These are phyloP conservation scores for Eutypella sp. DNA, from an alignment of 2,329 filamentous ascomycete species.

Conservation along the genomic window DNA sequence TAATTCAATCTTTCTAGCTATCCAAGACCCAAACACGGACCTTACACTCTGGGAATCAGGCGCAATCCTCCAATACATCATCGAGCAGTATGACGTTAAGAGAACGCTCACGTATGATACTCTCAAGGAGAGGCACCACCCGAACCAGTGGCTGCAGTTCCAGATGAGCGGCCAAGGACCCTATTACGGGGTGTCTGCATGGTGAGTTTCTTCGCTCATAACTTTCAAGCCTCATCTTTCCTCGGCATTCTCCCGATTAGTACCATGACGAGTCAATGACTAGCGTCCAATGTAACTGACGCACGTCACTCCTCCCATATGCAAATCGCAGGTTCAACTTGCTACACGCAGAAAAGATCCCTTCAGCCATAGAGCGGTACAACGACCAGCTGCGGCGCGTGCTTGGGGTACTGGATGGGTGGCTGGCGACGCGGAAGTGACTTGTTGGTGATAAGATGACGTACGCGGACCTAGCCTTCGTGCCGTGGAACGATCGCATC, in stretches of 20 bases:
- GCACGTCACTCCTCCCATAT: background rate
- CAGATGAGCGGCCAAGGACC: slow-evolving; percentile 40
- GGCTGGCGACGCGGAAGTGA: slow-evolving; percentile 30
- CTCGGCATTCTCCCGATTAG: too few relatives aligned
- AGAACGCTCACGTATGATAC: slow-evolving; percentile 29
- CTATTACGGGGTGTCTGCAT: slow-evolving; percentile 31
- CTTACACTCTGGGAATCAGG: slow-evolving; percentile 42
- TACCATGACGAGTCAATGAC: background rate
- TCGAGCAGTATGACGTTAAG: slow-evolving; percentile 34
- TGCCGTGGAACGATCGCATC: slow-evolving; percentile 11
- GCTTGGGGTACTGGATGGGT: slow-evolving; percentile 37
- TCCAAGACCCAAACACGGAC: slow-evolving; percentile 39
- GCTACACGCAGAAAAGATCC: slow-evolving; percentile 36
- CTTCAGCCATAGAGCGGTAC: slow-evolving; percentile 41
- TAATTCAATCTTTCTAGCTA: slow-evolving; percentile 22
- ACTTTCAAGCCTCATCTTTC: background rate
- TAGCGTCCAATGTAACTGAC: background rate
- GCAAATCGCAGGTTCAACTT: slow-evolving; percentile 30
- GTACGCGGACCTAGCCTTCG: slow-evolving; percentile 19
- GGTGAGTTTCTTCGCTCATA: slow-evolving; percentile 3
- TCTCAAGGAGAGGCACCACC: slow-evolving; percentile 27
- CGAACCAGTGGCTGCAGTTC: slow-evolving; percentile 39
- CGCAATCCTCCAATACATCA: slow-evolving; percentile 40
- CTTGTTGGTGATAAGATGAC: slow-evolving; percentile 37
- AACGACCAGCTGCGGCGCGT: slow-evolving; percentile 41